These are phyloP conservation scores for Fusarium coffeatum DNA, from an alignment of 2,329 filamentous ascomycete species.

Conservation along the genomic window DNA sequence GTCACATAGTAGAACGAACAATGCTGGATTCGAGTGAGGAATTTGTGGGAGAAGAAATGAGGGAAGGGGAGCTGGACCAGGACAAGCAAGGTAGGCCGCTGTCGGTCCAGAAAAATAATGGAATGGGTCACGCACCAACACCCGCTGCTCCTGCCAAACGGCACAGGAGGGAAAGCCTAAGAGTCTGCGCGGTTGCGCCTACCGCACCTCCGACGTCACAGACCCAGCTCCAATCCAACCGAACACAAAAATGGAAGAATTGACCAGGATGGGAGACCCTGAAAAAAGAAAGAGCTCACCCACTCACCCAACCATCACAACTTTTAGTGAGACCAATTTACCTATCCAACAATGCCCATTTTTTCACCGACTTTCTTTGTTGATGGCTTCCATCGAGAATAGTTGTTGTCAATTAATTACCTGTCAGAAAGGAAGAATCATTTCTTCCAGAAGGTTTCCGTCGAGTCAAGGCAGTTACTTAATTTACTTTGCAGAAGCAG, in stretches of 20 bases:
- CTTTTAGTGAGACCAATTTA: background rate
- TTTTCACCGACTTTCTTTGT: background rate
- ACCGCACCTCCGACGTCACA: constrained; percentile 37
- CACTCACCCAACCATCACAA: background rate
- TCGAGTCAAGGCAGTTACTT: constrained; percentile 5
- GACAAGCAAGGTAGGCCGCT: constrained; percentile 28
- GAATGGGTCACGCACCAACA: constrained; percentile 8
- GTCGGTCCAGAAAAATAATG: constrained; percentile 34
- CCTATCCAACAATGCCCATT: background rate
- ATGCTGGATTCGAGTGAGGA: constrained; percentile 3
- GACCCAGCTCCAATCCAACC: constrained; percentile 6
- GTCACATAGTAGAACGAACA: constrained; percentile 40
- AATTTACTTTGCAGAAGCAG: constrained; percentile 1
- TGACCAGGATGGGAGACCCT: background rate
- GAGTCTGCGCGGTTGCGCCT: background rate
- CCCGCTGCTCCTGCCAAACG: constrained; percentile 6
- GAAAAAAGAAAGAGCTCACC: background rate
- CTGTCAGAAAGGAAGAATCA: background rate
- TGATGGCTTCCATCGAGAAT: background rate
- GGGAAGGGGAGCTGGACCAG: constrained; percentile 25
- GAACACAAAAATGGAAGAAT: constrained; percentile 1
- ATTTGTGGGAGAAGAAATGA: constrained; percentile 36
- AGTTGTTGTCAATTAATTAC: background rate
- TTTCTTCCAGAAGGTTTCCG: constrained; percentile 18
- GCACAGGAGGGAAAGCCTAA: background rate